A percentile compares a stretch with the other conserved stretches of the same genome.
These are phyloP conservation scores for Pterocarpus macrocarpus DNA, from an alignment of 306 rosid genomes.

Conservation along the genomic window DNA sequence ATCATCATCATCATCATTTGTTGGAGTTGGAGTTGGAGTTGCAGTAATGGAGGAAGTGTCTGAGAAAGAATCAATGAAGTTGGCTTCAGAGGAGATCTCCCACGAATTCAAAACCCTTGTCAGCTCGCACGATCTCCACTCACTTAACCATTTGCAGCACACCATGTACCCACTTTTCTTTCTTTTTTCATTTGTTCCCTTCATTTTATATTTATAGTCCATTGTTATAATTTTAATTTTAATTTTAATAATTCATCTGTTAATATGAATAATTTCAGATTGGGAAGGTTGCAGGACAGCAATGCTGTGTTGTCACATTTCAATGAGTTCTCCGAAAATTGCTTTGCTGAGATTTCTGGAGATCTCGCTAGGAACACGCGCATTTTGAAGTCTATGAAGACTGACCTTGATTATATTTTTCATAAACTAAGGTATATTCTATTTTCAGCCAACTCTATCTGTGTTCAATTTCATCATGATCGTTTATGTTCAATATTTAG, in stretches of 20 bases:
- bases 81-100: conserved; percentile 68
- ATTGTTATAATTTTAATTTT: not conserved
- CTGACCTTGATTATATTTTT: conserved; percentile 91
- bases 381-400: conserved; percentile 72
- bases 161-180: conserved; percentile 60
- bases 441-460: not conserved
- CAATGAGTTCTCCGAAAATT: conserved; percentile 83
- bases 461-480: not conserved
- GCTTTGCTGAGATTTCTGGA: conserved; percentile 77
- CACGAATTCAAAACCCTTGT: conserved; percentile 82
- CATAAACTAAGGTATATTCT: conserved; percentile 77
- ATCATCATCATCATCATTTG: too few species aligned
- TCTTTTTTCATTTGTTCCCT: not conserved
- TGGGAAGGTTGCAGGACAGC: conserved; percentile 97
- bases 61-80: conserved; percentile 51
- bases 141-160: conserved; percentile 76
- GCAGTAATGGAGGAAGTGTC: not conserved
- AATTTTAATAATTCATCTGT: not conserved
- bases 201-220: not conserved
- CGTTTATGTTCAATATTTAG: not conserved
- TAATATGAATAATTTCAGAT: conserved; percentile 52
- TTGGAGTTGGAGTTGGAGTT: not conserved
- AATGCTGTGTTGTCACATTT: conserved; percentile 91
- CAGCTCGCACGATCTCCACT: conserved; percentile 66
- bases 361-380: conserved; percentile 76